Evolutionary conservation across 1,139 yeast species (phyloP), one percentile per base, ranked within the genome.

Genomic region (Geotrichum europaeum): DNA sequence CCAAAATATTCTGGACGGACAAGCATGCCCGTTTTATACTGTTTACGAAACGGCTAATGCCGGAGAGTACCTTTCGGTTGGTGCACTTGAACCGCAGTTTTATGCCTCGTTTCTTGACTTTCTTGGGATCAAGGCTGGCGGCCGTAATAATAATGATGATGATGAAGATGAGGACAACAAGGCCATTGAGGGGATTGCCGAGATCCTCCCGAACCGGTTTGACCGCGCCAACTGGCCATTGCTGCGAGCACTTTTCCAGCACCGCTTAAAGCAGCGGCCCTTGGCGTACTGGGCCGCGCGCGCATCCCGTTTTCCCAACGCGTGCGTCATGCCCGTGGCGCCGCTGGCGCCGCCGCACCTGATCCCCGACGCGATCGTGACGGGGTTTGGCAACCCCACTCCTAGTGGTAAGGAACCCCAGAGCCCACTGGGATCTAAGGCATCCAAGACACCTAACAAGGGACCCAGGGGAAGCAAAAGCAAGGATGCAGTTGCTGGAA

Each of bases 51-150:
- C 69, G 1, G 51, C 51, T 2, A 65, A 60, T 30, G 28, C 59
- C 30, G 63, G 59, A 7, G 53, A 60, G 54, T 65, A 64, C 40
- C 62, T 66, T 53, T 63, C 66, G 24, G 65, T 66, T 15, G 69
- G 67, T 1, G 63, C 67, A 4, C 60, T 66, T 5, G 69, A 66
- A 45, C 68, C 66, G 22, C 66, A 66, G 56, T 66, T 66, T 40
- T 66, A 64, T 57, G 50, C 45, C 1, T 55, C 57, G 32, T 60
- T 65, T 20, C 52, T 63, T 7, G 53, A 64, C 49, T 32, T 65
- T 60, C 43, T 57, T 32, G 56, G 58, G 24, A 25, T 61, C 32
- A 58, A 59, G 20, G 30, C 49, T 15, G n/a, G 10, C 5, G 10
- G 32, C 40, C 40, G n/a, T 5, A 34, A 34, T 4, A 15, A 2